Evolutionary conservation across 441 rosid genomes (phyloP).

Genomic region (Gossypium davidsonii): DNA sequence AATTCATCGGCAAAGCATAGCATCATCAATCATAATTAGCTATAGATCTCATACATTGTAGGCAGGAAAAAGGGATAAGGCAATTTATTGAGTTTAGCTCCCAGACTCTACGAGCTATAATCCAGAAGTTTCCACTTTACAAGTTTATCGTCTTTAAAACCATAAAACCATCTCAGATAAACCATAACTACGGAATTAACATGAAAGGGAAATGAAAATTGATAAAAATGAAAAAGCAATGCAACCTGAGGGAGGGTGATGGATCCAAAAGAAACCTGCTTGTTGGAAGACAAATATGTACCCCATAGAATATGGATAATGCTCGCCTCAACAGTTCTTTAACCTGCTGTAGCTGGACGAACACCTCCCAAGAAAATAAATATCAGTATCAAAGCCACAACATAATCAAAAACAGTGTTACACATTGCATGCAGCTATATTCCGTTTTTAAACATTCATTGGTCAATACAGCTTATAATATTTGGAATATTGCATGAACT

Average conservation of each 20-base stretch:
- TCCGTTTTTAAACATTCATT: not conserved
- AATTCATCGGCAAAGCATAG: not conserved
- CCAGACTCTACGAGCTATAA: not conserved
- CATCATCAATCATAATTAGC: not conserved
- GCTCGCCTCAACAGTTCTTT: constrained; percentile 27
- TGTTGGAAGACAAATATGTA: constrained; percentile 26
- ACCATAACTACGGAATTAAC: constrained; percentile 18
- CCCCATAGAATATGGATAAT: not conserved
- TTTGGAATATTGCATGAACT: not conserved
- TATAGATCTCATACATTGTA: not conserved
- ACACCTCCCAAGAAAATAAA: constrained; percentile 28
- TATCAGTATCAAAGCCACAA: not conserved
- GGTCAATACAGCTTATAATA: no score
- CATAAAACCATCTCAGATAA: constrained; percentile 9
- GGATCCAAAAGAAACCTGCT: constrained; percentile 28
- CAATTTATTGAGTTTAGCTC: constrained; percentile 1
- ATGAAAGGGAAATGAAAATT: no score
- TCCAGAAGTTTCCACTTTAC: constrained; percentile 20
- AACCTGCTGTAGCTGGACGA: constrained; percentile 37
- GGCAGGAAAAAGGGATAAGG: not conserved
- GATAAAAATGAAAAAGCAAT: constrained; percentile 17
- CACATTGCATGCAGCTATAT: not conserved
- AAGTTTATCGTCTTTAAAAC: constrained; percentile 12
- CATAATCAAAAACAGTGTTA: not conserved
- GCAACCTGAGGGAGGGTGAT: constrained; percentile 33